Evolutionary conservation across 495 filamentous ascomycete species (phyloP).

Genomic region (Aspergillus egyptiacus): DNA sequence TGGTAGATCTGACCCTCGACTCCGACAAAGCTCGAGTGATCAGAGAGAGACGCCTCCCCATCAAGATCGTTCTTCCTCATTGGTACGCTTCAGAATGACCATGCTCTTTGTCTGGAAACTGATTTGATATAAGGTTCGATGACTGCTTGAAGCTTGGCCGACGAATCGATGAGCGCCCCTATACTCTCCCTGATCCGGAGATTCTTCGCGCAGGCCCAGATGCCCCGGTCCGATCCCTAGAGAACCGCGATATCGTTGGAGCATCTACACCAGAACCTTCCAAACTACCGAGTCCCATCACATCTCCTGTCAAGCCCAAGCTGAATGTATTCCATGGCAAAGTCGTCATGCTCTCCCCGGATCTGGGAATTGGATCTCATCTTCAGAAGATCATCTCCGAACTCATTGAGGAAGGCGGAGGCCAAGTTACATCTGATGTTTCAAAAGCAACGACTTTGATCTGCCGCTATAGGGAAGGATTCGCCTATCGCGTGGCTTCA

Average conservation of each 20-base stretch:
- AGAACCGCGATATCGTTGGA: slow-evolving; percentile 61
- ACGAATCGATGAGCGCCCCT: slow-evolving; percentile 81
- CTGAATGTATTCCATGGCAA: slow-evolving; percentile 53
- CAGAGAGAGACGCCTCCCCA: slow-evolving; percentile 54
- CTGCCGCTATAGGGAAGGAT: slow-evolving; percentile 78
- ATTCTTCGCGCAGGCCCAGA: slow-evolving; percentile 54
- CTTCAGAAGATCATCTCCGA: slow-evolving; percentile 60
- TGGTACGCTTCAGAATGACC: slow-evolving; percentile 67
- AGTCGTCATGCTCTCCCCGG: slow-evolving; percentile 52
- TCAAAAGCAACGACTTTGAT: slow-evolving; percentile 73
- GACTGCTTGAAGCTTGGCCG: slow-evolving; percentile 89
- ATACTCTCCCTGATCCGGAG: slow-evolving; percentile 80
- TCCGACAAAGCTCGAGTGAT: slow-evolving; percentile 64
- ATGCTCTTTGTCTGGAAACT: background rate
- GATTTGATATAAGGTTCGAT: slow-evolving; percentile 63
- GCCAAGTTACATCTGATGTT: slow-evolving; percentile 59
- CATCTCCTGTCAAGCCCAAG: slow-evolving; percentile 28
- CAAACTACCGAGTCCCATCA: slow-evolving; percentile 40
- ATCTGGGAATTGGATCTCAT: slow-evolving; percentile 62
- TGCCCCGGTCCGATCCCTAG: slow-evolving; percentile 47
- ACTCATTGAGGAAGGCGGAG: slow-evolving; percentile 63
- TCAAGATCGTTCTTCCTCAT: slow-evolving; percentile 89
- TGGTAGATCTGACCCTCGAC: slow-evolving; percentile 76
- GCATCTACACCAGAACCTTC: slow-evolving; percentile 63
- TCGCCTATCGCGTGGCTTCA: slow-evolving; percentile 70